A percentile compares a stretch with the other conserved stretches of the same genome.
Evolutionary conservation across 2,329 filamentous ascomycete species (phyloP).

Genomic region (Dactylonectria estremocensis): DNA sequence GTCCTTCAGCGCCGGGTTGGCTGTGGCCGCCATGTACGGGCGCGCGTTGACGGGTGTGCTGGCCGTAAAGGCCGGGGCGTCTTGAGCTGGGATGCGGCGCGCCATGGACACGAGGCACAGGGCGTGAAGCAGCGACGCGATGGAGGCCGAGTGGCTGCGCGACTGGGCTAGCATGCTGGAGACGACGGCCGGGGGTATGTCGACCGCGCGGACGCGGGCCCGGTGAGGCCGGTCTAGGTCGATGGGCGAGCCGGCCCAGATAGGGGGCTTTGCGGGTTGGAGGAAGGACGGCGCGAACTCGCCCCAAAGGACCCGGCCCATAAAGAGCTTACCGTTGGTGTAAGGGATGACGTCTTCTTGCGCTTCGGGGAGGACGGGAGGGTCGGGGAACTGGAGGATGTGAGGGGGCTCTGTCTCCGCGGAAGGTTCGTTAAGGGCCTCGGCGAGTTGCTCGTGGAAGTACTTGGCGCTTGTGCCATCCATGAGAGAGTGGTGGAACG

Average conservation of each 20-base stretch:
- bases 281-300: conserved; percentile 59
- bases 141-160: conserved; percentile 58
- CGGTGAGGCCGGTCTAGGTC: conserved; percentile 54
- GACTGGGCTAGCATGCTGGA: conserved; percentile 56
- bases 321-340: conserved; percentile 57
- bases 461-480: conserved; percentile 65
- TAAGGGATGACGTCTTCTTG: conserved; percentile 61
- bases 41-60: conserved; percentile 63
- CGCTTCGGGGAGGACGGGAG: conserved; percentile 53
- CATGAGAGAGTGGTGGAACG: conserved; percentile 67
- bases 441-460: conserved; percentile 65
- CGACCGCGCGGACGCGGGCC: conserved; percentile 56
- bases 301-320: conserved; percentile 59
- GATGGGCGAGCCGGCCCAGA: conserved; percentile 59
- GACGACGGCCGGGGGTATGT: conserved; percentile 51
- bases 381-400: conserved; percentile 47
- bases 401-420: conserved; percentile 14
- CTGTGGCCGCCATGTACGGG: conserved; percentile 50
- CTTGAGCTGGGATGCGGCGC: conserved; percentile 51
- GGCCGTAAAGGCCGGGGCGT: conserved; percentile 54
- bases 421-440: conserved; percentile 55
- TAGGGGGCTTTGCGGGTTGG: conserved; percentile 40
- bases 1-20: conserved; percentile 49
- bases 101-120: conserved; percentile 61
- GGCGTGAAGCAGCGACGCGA: conserved; percentile 66